Conservation (phyloP, 2,329 filamentous ascomycete species). For the Cordyceps javanica region DNA sequence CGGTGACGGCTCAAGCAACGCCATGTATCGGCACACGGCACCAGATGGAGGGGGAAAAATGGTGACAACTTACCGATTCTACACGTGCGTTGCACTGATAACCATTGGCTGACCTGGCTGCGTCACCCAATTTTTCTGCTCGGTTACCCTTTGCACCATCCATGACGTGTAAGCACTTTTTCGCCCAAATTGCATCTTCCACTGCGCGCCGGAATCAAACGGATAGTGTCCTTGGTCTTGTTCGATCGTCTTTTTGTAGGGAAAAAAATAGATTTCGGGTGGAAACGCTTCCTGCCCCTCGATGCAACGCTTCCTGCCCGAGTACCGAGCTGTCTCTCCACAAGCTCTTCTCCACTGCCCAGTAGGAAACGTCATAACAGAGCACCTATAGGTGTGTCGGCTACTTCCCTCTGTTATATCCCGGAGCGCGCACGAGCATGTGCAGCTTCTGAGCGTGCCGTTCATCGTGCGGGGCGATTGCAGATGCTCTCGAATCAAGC, state of each 20-base stretch:
- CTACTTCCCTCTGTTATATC: background rate
- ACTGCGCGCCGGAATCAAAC: slow-evolving; percentile 2
- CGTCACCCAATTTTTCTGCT: background rate
- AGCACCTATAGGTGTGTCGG: slow-evolving; percentile 1
- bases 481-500: background rate
- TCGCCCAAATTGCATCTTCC: slow-evolving; percentile 1
- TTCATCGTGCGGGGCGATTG: background rate
- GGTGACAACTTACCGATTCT: background rate
- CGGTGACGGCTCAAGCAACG: slow-evolving; percentile 6
- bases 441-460: background rate
- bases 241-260: background rate
- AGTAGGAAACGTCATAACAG: background rate
- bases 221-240: background rate
- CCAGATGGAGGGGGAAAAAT: background rate
- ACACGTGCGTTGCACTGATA: background rate
- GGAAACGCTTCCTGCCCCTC: slow-evolving; percentile 5
- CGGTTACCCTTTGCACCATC: background rate
- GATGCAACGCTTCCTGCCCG: slow-evolving; percentile 6
- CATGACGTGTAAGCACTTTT: background rate
- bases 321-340: slow-evolving; percentile 6
- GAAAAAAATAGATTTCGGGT: slow-evolving; percentile 9
- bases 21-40: slow-evolving; percentile 1
- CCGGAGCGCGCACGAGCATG: slow-evolving; percentile 2
- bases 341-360: background rate
- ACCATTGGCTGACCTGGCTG: background rate